Percentiles rank a stretch among this genome's conserved stretches.
Evolutionary conservation across 495 filamentous ascomycete genomes (phyloP).

Genomic region (Xylaria venustula): DNA sequence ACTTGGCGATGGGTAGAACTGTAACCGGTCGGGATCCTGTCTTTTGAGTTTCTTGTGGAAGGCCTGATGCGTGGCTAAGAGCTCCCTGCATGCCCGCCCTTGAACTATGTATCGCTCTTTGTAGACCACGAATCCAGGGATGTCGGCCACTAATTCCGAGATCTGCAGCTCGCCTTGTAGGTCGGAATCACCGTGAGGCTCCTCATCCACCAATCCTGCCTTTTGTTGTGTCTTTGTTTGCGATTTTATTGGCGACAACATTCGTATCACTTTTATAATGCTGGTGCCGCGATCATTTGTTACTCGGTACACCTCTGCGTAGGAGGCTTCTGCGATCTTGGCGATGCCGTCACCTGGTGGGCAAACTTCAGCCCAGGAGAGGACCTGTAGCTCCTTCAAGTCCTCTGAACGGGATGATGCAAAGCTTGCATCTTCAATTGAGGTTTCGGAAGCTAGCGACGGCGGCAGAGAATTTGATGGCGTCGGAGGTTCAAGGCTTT

Average conservation of each 20-base stretch:
- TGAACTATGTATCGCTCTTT: slow-evolving; percentile 71
- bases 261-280: slow-evolving; percentile 55
- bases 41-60: slow-evolving; percentile 62
- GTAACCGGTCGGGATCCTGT: slow-evolving; percentile 56
- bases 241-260: slow-evolving; percentile 45
- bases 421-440: background rate
- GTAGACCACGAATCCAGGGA: slow-evolving; percentile 92
- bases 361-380: slow-evolving; percentile 54
- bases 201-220: slow-evolving; percentile 47
- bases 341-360: slow-evolving; percentile 45
- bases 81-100: slow-evolving; percentile 62
- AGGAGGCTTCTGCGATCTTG: slow-evolving; percentile 71
- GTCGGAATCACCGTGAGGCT: slow-evolving; percentile 43
- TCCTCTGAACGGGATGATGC: background rate
- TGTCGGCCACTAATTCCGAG: slow-evolving; percentile 69
- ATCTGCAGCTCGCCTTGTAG: slow-evolving; percentile 64
- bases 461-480: background rate
- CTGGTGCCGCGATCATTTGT: slow-evolving; percentile 45
- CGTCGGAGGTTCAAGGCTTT: background rate
- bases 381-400: slow-evolving; percentile 26
- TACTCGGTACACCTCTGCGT: slow-evolving; percentile 66
- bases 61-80: slow-evolving; percentile 60
- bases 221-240: slow-evolving; percentile 47
- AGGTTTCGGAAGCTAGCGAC: background rate
- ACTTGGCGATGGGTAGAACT: slow-evolving; percentile 62